phyloP scores from a whole-genome alignment of 1,139 yeast genomes.

The Candida pseudocylindracea region DNA sequence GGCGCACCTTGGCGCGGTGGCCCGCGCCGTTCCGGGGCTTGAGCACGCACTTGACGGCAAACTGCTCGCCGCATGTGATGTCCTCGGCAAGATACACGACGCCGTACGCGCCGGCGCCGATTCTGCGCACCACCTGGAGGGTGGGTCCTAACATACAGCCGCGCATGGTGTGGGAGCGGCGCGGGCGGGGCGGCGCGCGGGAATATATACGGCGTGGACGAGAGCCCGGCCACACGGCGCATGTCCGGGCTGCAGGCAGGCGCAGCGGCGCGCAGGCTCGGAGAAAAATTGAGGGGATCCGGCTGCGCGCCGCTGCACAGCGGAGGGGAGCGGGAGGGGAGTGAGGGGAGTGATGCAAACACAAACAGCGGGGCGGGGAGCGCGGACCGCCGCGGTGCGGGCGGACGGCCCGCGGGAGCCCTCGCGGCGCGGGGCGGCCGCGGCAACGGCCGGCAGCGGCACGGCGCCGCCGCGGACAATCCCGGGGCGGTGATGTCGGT shows the following conservation, averaged over 20 bases:
- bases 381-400: no score
- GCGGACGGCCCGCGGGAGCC: no score
- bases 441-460: no score
- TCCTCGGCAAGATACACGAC: constrained; percentile 75
- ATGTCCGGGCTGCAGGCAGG: constrained; percentile 1
- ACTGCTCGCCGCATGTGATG: constrained; percentile 45
- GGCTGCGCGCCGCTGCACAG: no score
- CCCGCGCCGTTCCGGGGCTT: constrained; percentile 17
- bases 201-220: background rate
- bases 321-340: no score
- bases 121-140: constrained; percentile 43
- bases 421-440: no score
- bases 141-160: constrained; percentile 48
- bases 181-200: constrained; percentile 7
- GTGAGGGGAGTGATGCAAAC: no score
- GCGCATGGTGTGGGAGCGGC: constrained; percentile 24
- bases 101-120: constrained; percentile 88
- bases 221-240: background rate
- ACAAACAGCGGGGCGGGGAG: no score
- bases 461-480: no score
- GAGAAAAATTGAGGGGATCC: no score
- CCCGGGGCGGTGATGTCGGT: no score
- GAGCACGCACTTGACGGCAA: constrained; percentile 54
- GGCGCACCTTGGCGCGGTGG: constrained; percentile 69
- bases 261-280: background rate